Conservation (phyloP, 768 basidiomycete species). For the Coprinopsis marcescibilis region DNA sequence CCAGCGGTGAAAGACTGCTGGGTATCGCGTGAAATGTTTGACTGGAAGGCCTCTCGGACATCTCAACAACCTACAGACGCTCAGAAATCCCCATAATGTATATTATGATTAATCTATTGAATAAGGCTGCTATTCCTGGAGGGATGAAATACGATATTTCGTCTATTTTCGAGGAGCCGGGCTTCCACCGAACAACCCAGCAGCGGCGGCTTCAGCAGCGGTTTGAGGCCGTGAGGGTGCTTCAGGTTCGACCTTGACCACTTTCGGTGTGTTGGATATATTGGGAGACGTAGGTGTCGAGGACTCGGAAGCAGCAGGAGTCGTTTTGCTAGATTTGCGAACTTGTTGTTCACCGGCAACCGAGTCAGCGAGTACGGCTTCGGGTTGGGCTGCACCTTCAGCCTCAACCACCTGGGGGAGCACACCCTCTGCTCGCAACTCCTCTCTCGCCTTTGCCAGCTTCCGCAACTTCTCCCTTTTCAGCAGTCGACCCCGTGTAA, state of each 20-base stretch:
- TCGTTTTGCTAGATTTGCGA: not conserved
- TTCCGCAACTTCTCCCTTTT: not conserved
- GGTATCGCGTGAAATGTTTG: slow-evolving; percentile 64
- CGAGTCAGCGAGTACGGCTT: no score
- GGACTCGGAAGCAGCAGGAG: not conserved
- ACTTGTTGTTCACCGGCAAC: not conserved
- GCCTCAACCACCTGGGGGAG: no score
- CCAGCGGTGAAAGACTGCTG: slow-evolving; percentile 66
- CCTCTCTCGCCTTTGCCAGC: slow-evolving; percentile 1
- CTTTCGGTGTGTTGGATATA: not conserved
- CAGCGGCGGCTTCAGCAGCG: slow-evolving; percentile 18
- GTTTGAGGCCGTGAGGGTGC: slow-evolving; percentile 3
- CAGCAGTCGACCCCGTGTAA: not conserved
- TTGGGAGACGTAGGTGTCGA: not conserved
- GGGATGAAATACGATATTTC: not conserved
- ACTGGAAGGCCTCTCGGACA: slow-evolving; percentile 45
- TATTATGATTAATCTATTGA: not conserved
- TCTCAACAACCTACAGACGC: not conserved
- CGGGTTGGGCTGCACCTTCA: not conserved
- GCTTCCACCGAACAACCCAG: slow-evolving; percentile 18
- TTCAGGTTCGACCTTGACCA: not conserved
- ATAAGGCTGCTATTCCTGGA: not conserved
- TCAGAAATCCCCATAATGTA: not conserved
- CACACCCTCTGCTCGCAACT: not conserved
- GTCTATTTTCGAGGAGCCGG: slow-evolving; percentile 3